A percentile compares a stretch with the other conserved stretches of the same genome.
These are phyloP conservation scores for Beauveria australis DNA, from an alignment of 2,329 filamentous ascomycete genomes.

Conservation along the genomic window DNA sequence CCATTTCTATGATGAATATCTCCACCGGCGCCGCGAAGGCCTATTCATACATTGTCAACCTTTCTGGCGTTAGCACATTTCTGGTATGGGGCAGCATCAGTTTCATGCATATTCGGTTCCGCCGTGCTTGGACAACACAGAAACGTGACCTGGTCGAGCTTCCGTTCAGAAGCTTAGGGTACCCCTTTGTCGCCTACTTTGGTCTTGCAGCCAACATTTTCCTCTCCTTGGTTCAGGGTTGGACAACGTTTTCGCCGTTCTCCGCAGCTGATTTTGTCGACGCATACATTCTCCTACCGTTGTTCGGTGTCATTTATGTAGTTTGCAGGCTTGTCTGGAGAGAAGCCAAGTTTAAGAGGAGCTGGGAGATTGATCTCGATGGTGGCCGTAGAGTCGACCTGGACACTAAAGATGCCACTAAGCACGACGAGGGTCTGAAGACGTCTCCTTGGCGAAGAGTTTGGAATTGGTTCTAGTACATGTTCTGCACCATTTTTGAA, in stretches of 20 bases:
- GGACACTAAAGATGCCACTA: slow-evolving; percentile 31
- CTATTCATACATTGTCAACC: slow-evolving; percentile 62
- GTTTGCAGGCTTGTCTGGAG: slow-evolving; percentile 45
- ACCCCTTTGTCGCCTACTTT: slow-evolving; percentile 53
- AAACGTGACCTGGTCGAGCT: slow-evolving; percentile 45
- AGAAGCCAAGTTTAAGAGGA: slow-evolving; percentile 40
- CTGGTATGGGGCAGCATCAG: slow-evolving; percentile 64
- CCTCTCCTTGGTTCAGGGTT: slow-evolving; percentile 52
- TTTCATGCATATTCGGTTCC: slow-evolving; percentile 65
- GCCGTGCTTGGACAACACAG: slow-evolving; percentile 52
- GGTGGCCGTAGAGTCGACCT: slow-evolving; percentile 47
- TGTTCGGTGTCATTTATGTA: slow-evolving; percentile 50
- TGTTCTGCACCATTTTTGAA: background rate
- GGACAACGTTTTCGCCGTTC: slow-evolving; percentile 52
- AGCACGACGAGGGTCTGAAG: slow-evolving; percentile 23
- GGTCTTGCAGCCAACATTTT: slow-evolving; percentile 50
- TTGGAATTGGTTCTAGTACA: slow-evolving; percentile 30
- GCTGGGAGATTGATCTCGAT: slow-evolving; percentile 47
- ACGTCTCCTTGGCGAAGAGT: slow-evolving; percentile 36
- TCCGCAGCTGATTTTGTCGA: slow-evolving; percentile 52
- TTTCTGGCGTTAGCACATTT: slow-evolving; percentile 63
- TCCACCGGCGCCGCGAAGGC: slow-evolving; percentile 57
- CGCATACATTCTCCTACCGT: slow-evolving; percentile 52
- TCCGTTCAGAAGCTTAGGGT: slow-evolving; percentile 46
- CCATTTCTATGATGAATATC: slow-evolving; percentile 68